These are phyloP conservation scores for Neofusicoccum laricinum DNA, from an alignment of 2,329 filamentous ascomycete genomes.

Conservation along the genomic window DNA sequence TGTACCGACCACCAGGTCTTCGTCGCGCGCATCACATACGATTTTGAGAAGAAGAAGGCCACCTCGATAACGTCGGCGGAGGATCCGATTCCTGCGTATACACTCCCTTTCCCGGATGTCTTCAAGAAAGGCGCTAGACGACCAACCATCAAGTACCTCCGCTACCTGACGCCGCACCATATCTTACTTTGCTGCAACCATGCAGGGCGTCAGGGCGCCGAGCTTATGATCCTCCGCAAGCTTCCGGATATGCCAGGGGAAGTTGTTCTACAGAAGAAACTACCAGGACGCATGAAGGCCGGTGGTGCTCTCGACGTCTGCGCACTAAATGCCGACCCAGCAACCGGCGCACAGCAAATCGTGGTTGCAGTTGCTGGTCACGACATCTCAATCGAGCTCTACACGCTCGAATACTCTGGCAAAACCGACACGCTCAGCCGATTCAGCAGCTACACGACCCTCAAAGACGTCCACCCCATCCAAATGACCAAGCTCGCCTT, in stretches of 20 bases:
- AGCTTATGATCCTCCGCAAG: constrained; percentile 58
- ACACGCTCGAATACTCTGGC: constrained; percentile 70
- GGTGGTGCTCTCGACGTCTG: constrained; percentile 76
- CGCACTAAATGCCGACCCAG: constrained; percentile 56
- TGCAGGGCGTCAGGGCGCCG: constrained; percentile 53
- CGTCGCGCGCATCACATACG: constrained; percentile 58
- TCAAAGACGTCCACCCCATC: constrained; percentile 55
- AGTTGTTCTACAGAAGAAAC: constrained; percentile 52
- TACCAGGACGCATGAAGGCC: constrained; percentile 68
- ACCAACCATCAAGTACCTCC: constrained; percentile 54
- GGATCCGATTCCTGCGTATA: constrained; percentile 26
- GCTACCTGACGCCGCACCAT: constrained; percentile 54
- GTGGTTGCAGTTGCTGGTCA: constrained; percentile 77
- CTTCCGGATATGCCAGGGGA: constrained; percentile 56
- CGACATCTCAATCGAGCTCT: constrained; percentile 74
- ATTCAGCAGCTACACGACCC: constrained; percentile 50
- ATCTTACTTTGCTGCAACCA: constrained; percentile 57
- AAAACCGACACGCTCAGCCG: constrained; percentile 43
- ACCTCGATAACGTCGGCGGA: constrained; percentile 30
- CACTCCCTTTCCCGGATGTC: constrained; percentile 29
- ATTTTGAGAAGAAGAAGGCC: constrained; percentile 41
- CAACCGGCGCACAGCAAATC: constrained; percentile 68
- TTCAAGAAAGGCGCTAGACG: constrained; percentile 38
- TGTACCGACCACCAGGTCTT: constrained; percentile 75
- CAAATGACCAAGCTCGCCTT: constrained; percentile 57